Percentiles rank a stretch among this genome's conserved stretches.
Conservation (phyloP, 2,329 filamentous ascomycete genomes). For the Cucurbitaria berberidis region DNA sequence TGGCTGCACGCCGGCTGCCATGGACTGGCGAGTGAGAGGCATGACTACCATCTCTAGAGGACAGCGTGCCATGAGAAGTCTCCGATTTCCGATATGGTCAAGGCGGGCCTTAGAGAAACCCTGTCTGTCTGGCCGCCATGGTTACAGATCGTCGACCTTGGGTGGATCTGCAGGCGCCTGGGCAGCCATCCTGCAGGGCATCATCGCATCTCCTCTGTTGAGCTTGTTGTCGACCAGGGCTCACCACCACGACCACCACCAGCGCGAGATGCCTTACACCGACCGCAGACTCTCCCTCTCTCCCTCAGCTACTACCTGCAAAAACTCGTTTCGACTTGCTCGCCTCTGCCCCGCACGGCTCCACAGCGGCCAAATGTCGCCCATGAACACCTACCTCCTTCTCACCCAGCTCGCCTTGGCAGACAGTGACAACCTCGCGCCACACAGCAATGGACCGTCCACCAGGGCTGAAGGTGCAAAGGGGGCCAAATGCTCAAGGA, state of each 20-base stretch:
- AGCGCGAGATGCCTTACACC: constrained; percentile 1
- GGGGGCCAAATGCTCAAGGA: constrained; percentile 11
- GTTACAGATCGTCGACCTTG: constrained; percentile 49
- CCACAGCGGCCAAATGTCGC: constrained; percentile 33
- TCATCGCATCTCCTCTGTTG: constrained; percentile 21
- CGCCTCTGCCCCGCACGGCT: constrained; percentile 21
- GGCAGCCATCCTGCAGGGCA: constrained; percentile 45
- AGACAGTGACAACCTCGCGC: constrained; percentile 16
- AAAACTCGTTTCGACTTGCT: no score
- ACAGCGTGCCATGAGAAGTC: constrained; percentile 38
- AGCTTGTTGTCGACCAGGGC: constrained; percentile 11
- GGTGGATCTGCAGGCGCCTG: constrained; percentile 44
- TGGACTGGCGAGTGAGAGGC: constrained; percentile 32
- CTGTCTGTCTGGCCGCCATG: constrained; percentile 42
- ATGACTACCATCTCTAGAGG: constrained; percentile 26
- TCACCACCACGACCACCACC: background rate
- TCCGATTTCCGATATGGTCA: constrained; percentile 47
- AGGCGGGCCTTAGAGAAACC: constrained; percentile 42
- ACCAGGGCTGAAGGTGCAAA: constrained; percentile 12
- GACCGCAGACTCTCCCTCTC: no score
- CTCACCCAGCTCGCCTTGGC: constrained; percentile 31
- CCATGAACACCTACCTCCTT: constrained; percentile 18
- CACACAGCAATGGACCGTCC: constrained; percentile 14
- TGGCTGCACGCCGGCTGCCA: constrained; percentile 42
- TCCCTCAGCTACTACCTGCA: no score